Evolutionary conservation across 73 alveolate species (phyloP), one percentile per base, ranked within the genome.

Genomic region (Effrenium voratum): DNA sequence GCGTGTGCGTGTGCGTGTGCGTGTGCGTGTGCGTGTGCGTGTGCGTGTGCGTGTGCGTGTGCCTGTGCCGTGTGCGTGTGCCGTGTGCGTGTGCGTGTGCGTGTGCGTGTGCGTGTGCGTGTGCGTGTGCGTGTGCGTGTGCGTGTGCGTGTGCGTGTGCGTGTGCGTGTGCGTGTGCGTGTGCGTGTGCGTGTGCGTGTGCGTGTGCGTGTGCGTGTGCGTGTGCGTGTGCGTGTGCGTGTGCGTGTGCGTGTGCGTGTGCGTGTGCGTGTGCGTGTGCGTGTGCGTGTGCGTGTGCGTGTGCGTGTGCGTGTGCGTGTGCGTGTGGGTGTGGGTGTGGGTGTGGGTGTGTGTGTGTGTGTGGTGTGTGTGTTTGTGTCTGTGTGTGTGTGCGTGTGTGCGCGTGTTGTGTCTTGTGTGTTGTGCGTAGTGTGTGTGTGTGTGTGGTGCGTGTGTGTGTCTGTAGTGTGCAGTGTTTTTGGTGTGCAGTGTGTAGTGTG

Each of bases 61-160:
- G 70, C 24, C n/a, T n/a, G n/a, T n/a, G n/a, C n/a, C n/a, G n/a
- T n/a, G n/a, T n/a, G n/a, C n/a, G n/a, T n/a, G n/a, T 13, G 13
- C 32, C 70, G 70, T 55, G 70, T 55, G 70, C 70, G 70, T 55
- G 70, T 55, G 70, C 70, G 70, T 55, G 70, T 55, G 70, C 70
- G 70, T 55, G 70, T 55, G 70, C 70, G 70, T 55, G 70, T 55
- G 70, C 70, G 70, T 55, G 70, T 55, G 70, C 70, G 70, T 55
- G 70, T 55, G 70, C 70, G 70, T 55, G 70, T 55, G 70, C 70
- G 70, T 55, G 70, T 55, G 70, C 70, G 70, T 55, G 70, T 55
- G 70, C 70, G 70, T 55, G 70, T 55, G 70, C 70, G 70, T 55
- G 70, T 55, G 70, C 70, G 70, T 55, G 70, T 55, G 70, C 70